Evolutionary conservation across 225 moss, liverwort and hornwort genomes (phyloP).

Genomic region (Pseudisothecium myosuroides): DNA sequence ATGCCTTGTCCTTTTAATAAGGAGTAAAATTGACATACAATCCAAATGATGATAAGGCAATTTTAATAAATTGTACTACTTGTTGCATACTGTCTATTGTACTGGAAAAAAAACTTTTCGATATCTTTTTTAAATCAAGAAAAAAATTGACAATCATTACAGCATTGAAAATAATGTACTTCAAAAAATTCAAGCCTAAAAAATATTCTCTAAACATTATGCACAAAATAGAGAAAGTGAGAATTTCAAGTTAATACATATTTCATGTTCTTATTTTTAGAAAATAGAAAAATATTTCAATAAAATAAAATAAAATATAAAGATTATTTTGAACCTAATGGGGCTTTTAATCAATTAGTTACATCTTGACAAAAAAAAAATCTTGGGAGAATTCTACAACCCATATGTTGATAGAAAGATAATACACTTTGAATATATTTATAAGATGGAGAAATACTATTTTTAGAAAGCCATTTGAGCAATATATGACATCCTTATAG

Average conservation of each 20-base stretch:
- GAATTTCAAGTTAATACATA: no score
- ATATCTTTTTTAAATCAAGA: neutral
- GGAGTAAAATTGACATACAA: neutral
- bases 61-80: neutral
- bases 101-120: neutral
- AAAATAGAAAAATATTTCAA: no score
- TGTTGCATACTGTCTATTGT: neutral
- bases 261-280: no score
- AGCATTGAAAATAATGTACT: neutral
- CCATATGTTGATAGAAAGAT: neutral
- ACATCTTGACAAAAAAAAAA: neutral
- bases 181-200: neutral
- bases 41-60: neutral
- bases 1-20: neutral
- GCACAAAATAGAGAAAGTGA: neutral
- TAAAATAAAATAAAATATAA: no score
- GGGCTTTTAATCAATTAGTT: neutral
- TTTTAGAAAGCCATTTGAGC: no score
- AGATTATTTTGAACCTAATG: neutral
- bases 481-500: no score
- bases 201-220: neutral
- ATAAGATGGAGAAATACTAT: neutral
- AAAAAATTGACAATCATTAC: accelerated
- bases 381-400: neutral
- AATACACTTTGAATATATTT: neutral